Conservation (phyloP, 805 yeast genomes). For the Candida orba region DNA sequence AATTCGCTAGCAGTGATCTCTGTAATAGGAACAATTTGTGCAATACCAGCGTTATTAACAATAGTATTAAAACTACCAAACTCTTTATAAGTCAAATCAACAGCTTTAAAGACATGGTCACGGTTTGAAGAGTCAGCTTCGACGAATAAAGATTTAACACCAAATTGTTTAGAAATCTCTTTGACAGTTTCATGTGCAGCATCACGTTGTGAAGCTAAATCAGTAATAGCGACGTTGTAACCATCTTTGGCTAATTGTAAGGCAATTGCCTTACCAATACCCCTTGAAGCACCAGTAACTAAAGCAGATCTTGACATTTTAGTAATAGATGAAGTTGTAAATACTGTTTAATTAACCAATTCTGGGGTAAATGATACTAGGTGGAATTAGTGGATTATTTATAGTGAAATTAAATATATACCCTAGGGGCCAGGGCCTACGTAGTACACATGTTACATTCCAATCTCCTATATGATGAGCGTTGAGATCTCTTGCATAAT, state of each 20-base stretch:
- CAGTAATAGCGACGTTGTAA: slow-evolving; percentile 32
- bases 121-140: slow-evolving; percentile 22
- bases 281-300: slow-evolving; percentile 86
- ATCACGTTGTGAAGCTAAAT: slow-evolving; percentile 18
- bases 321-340: too few species aligned
- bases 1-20: slow-evolving; percentile 25
- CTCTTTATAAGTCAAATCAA: slow-evolving; percentile 22
- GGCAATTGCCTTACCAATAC: slow-evolving; percentile 81
- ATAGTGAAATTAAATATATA: too few species aligned
- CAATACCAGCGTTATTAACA: slow-evolving; percentile 33
- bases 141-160: slow-evolving; percentile 20
- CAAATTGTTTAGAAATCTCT: slow-evolving; percentile 15
- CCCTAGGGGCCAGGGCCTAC: too few species aligned
- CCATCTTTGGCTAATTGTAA: slow-evolving; percentile 71
- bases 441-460: too few species aligned
- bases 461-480: too few species aligned
- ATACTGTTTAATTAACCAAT: too few species aligned
- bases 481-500: too few species aligned
- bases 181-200: slow-evolving; percentile 20
- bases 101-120: slow-evolving; percentile 22
- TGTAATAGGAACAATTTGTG: slow-evolving; percentile 22
- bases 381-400: too few species aligned
- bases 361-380: too few species aligned
- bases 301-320: slow-evolving; percentile 41
- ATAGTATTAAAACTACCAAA: slow-evolving; percentile 30